Evolutionary conservation across 441 rosid species (phyloP), one percentile per base, ranked within the genome.

Genomic region (Corymbia calophylla): DNA sequence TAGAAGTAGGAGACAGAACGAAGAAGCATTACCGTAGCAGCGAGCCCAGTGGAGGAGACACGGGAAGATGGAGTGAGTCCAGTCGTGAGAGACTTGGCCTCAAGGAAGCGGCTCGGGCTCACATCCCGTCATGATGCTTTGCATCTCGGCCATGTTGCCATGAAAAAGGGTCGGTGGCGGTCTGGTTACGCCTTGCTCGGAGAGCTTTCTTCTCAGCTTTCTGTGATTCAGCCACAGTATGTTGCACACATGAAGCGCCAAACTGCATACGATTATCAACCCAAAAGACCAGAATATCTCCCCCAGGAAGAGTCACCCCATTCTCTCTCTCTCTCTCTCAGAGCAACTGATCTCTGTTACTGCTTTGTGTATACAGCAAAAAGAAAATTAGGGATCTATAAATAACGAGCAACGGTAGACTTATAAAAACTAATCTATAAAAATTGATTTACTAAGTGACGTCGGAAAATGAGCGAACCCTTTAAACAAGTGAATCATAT

Each of bases 11-110:
- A 60, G 64, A 60, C 31, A 27, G n/a, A 60, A 60, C 31, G 0
- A 0, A 60, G 64, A 60, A n/a, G 64, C n/a, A 29, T 60, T 27
- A 0, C 93, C 88, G 1, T 87, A 90, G 49, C 15, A 53, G 44
- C 49, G 51, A 13, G 87, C 17, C 91, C 93, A 90, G 58, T 21
- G 88, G 14, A 90, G 91, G 88, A 92, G 91, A 88, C 87, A 86
- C 6, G 87, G 92, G 68, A 88, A 86, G 77, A 58, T 53, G 86
- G 91, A 87, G 86, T 4, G 49, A 89, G 56, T 51, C 92, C 88
- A 87, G 81, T 62, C 32, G 55, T 48, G 88, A 48, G 60, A 51
- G 87, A 86, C 56, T 29, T 0, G n/a, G 7, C 64, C 60, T 49
- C 1, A 10, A 49, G 25, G 32, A 53, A 29, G 39, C 35, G 0